Evolutionary conservation across 1,284 basidiomycete species (phyloP), one percentile per base, ranked within the genome.

Genomic region (Rhodotorula sp.): DNA sequence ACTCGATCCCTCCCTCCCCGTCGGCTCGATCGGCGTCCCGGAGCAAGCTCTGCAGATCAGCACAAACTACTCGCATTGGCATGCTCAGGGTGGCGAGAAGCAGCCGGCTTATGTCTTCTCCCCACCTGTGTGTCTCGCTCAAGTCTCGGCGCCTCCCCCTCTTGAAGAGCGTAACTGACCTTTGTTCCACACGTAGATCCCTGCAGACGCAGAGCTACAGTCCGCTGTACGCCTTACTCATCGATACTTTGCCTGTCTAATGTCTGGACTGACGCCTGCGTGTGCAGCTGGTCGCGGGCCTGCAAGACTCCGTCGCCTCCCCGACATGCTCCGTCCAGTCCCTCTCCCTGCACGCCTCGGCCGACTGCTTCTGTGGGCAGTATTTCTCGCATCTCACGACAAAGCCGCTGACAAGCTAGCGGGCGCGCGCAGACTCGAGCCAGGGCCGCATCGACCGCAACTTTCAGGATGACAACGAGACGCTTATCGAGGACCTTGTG

Each of bases 61-160:
- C 66, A 85, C 90, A 72, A 92, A 92, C 80, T 87, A 91, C 76
- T 90, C 92, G 81, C 92, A 87, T 81, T 86, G 90, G 81, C 91
- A 90, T 79, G 79, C 54, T 80, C 80, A 39, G 77, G 71, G 56
- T 39, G 69, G 51, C 77, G 36, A 76, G 79, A n/a, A n/a, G 10
- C 65, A n/a, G 57, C 57, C 57, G 39, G 87, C 91, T 15, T 93
- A 92, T 79, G 83, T 84, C 70, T 86, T 91, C 73, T 90, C 88
- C 77, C 88, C 88, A 17, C 39, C 57, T 1, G 57, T 58, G 39
- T n/a, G 57, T 44, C 12, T 12, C 44, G 15, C 19, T 44, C 15
- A 12, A 8, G 29, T n/a, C 9, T 8, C 27, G n/a, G n/a, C n/a
- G n/a, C 12, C 15, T 1, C 21, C 15, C 17, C 8, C 32, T 41